phyloP scores from a whole-genome alignment of 75 land plant species.

The Selaginella moellendorffii region DNA sequence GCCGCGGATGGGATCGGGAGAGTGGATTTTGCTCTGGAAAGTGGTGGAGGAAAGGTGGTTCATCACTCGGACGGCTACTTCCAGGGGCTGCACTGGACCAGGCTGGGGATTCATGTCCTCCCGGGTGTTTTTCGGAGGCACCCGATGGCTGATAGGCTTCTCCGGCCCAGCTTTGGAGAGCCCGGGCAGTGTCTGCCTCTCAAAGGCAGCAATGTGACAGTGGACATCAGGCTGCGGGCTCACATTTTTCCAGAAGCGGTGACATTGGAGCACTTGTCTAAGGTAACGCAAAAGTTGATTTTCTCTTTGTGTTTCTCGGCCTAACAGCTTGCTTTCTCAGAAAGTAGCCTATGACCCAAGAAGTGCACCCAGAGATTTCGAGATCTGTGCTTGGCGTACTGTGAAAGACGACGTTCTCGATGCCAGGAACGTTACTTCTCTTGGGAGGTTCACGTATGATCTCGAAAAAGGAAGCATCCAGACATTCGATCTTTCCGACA shows the following conservation, averaged over 20 bases:
- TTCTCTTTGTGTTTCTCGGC: neutral
- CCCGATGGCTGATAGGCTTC: neutral
- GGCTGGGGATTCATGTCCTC: neutral
- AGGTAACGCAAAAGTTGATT: neutral
- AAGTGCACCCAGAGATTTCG: slow-evolving; percentile 77
- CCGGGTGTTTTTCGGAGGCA: neutral
- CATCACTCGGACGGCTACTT: slow-evolving; percentile 4
- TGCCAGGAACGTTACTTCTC: slow-evolving; percentile 19
- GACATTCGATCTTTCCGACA: slow-evolving; percentile 29
- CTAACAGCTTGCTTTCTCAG: slow-evolving; percentile 23
- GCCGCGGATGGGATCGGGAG: slow-evolving; percentile 8
- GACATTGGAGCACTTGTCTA: neutral
- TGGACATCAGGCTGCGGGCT: slow-evolving; percentile 1
- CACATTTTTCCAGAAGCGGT: neutral
- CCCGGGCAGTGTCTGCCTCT: slow-evolving; percentile 7
- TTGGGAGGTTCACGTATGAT: slow-evolving; percentile 74
- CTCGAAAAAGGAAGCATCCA: slow-evolving; percentile 59
- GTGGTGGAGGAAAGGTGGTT: slow-evolving; percentile 6
- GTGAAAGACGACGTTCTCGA: slow-evolving; percentile 11
- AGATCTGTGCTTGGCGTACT: slow-evolving; percentile 52
- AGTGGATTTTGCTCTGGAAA: neutral
- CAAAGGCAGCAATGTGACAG: slow-evolving; percentile 1
- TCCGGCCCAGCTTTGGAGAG: slow-evolving; percentile 5
- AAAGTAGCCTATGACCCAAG: slow-evolving; percentile 64
- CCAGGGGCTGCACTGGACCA: neutral